Conservation (phyloP, 2,329 filamentous ascomycete species). For the Aquanectria penicillioides region DNA sequence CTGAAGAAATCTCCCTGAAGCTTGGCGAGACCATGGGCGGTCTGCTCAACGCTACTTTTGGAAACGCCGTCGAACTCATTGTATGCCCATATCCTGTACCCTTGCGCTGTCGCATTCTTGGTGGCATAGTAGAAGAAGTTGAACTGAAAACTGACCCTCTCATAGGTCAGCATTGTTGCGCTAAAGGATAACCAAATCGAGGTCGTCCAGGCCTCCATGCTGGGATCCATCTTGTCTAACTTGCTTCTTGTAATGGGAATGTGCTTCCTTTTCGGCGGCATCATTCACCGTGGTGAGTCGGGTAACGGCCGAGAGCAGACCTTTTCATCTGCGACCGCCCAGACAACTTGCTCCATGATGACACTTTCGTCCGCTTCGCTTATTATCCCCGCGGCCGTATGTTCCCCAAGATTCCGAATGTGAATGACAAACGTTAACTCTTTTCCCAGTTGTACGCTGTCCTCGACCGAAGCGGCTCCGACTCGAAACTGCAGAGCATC, state of each 20-base stretch:
- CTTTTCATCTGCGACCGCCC: conserved; percentile 81
- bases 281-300: conserved; percentile 66
- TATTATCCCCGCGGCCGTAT: conserved; percentile 78
- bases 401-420: conserved; percentile 27
- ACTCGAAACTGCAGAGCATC: conserved; percentile 65
- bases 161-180: conserved; percentile 89
- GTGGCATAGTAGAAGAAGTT: too few species aligned
- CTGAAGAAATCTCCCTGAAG: conserved; percentile 78
- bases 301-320: conserved; percentile 72
- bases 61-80: conserved; percentile 83
- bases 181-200: conserved; percentile 86
- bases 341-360: conserved; percentile 81
- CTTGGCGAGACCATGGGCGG: conserved; percentile 80
- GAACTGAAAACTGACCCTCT: conserved; percentile 24
- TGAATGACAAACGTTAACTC: conserved; percentile 31
- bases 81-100: conserved; percentile 54
- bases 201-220: conserved; percentile 98
- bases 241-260: conserved; percentile 87
- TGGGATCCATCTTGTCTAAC: conserved; percentile 95
- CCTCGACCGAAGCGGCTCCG: conserved; percentile 57
- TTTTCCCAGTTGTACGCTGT: conserved; percentile 69
- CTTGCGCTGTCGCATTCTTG: not conserved
- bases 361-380: conserved; percentile 79
- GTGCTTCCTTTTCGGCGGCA: conserved; percentile 81
- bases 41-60: conserved; percentile 79